phyloP scores from a whole-genome alignment of 2,329 filamentous ascomycete genomes.

The Ascochyta clinopodiicola region DNA sequence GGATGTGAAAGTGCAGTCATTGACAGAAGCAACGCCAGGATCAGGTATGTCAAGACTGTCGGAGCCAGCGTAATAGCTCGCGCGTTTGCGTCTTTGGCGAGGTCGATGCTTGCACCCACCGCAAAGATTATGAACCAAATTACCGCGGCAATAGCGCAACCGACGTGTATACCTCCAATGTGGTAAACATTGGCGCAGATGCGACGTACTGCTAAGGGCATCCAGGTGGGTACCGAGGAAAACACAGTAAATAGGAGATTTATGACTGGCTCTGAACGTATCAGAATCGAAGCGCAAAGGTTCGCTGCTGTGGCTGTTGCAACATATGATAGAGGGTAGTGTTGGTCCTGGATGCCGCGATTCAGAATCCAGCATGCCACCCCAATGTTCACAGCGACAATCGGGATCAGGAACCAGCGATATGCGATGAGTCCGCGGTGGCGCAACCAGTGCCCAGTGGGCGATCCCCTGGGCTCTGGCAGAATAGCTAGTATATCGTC shows the following conservation, averaged over 20 bases:
- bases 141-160: constrained; percentile 43
- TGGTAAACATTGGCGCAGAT: constrained; percentile 45
- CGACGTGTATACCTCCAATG: constrained; percentile 48
- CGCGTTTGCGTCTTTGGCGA: constrained; percentile 28
- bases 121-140: constrained; percentile 56
- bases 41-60: constrained; percentile 40
- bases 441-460: constrained; percentile 34
- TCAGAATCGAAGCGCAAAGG: constrained; percentile 40
- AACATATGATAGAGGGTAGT: constrained; percentile 34
- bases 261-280: constrained; percentile 48
- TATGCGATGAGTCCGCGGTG: constrained; percentile 43
- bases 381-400: constrained; percentile 36
- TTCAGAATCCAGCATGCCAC: constrained; percentile 38
- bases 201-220: constrained; percentile 41
- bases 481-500: constrained; percentile 13
- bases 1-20: constrained; percentile 44
- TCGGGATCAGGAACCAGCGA: constrained; percentile 38
- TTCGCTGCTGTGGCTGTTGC: constrained; percentile 49
- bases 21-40: constrained; percentile 37
- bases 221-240: constrained; percentile 42
- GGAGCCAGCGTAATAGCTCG: constrained; percentile 33
- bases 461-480: constrained; percentile 20
- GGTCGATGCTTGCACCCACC: constrained; percentile 43
- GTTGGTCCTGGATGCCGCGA: constrained; percentile 27
- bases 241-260: constrained; percentile 45